phyloP scores from a whole-genome alignment of 805 yeast species.

The Myxozyma neotropica region DNA sequence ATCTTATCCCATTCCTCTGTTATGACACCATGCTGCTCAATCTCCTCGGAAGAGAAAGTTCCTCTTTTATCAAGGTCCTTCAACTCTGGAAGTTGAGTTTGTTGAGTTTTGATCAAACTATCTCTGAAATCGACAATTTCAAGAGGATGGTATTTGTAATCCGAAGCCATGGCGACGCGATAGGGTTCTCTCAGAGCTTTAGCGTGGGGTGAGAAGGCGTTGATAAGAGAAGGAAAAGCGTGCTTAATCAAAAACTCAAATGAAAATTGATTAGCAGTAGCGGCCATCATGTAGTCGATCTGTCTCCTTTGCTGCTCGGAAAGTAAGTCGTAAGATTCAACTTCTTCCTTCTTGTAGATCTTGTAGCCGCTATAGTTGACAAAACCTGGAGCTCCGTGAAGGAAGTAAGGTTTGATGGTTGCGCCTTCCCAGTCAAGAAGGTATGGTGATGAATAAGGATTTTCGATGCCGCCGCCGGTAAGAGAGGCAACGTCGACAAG shows the following conservation, averaged over 20 bases:
- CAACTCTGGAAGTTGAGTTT: constrained; percentile 37
- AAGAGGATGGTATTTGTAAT: constrained; percentile 37
- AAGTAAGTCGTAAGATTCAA: constrained; percentile 67
- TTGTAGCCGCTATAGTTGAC: constrained; percentile 88
- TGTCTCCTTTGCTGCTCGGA: constrained; percentile 75
- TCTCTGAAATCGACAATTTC: constrained; percentile 48
- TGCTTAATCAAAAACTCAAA: constrained; percentile 81
- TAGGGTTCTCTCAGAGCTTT: constrained; percentile 51
- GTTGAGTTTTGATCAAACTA: constrained; percentile 38
- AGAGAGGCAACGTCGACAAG: constrained; percentile 43
- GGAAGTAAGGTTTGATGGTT: constrained; percentile 76
- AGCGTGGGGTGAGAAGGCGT: constrained; percentile 76
- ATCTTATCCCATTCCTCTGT: constrained; percentile 70
- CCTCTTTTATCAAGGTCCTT: constrained; percentile 55
- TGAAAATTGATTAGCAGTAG: constrained; percentile 86
- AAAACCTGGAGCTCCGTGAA: constrained; percentile 78
- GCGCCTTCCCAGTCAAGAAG: constrained; percentile 85
- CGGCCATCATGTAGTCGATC: constrained; percentile 80
- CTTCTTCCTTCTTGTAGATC: constrained; percentile 74
- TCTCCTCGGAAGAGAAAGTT: constrained; percentile 57
- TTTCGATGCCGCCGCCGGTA: constrained; percentile 17
- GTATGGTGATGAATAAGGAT: constrained; percentile 43
- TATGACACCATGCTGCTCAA: constrained; percentile 58
- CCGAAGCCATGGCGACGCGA: constrained; percentile 26
- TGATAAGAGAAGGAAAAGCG: constrained; percentile 65